Evolutionary conservation across 1,139 yeast genomes (phyloP), one percentile per base, ranked within the genome.

Genomic region (Tardiomyces depauwii): DNA sequence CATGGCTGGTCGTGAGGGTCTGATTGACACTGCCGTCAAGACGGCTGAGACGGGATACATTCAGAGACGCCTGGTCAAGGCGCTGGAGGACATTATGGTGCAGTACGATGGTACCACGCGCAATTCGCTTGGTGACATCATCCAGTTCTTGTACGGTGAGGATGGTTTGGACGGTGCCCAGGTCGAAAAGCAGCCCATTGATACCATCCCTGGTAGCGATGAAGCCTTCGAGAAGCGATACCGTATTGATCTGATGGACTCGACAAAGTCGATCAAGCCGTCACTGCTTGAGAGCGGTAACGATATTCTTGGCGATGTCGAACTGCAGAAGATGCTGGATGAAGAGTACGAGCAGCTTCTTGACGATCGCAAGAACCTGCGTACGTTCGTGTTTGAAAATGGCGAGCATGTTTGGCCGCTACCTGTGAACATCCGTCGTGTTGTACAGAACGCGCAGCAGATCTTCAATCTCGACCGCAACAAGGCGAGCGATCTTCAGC

Each of bases 1-100:
- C 47, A 93, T 93, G 98, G 98, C 98, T 59, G 99, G 99, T 76
- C 87, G 99, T 77, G 99, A 91, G 73, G 99, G 99, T 78, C 78
- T 91, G 65, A 91, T 91, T 66, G 99, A 91, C 78, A 91, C 99
- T 49, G 97, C 97, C 14, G 97, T 89, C 44, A 89, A 89, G 67
- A 91, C 98, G 40, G 98, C 99, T 2, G 98, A 91, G 70, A 91
- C 99, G 32, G 99, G 99, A 70, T 91, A 91, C 68, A 93, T 91
- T 63, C 98, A 93, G 71, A 91, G 99, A 74, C 93, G 99, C 76
- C 74, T 93, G 66, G 95, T 93, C 44, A 93, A 93, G 66, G 98
- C 99, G 11, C 73, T 93, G 66, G 99, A 93, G 67, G 99, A 93
- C 72, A 89, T 93, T 53, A 89, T 89, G 95, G 98, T 91, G 42